Percentiles rank a stretch among this genome's conserved stretches.
phyloP scores from a whole-genome alignment of 805 yeast species.

The Saccharomycopsis sp. region DNA sequence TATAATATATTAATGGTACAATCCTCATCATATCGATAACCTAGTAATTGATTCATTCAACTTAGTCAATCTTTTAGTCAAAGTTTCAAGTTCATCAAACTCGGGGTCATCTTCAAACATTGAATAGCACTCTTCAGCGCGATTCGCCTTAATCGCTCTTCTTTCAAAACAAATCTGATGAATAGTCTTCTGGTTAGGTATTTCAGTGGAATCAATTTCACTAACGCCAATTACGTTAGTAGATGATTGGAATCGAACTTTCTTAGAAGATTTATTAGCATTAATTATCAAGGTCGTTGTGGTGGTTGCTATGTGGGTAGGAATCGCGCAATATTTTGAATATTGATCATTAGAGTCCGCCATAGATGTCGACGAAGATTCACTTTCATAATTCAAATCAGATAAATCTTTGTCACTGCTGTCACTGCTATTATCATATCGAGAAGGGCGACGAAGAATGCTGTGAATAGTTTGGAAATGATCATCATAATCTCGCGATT shows the following conservation, averaged over 20 bases:
- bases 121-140: background rate
- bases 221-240: conserved; percentile 15
- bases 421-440: background rate
- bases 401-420: conserved; percentile 5
- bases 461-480: background rate
- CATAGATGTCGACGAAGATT: conserved; percentile 6
- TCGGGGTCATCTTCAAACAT: conserved; percentile 21
- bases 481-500: background rate
- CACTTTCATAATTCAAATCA: conserved; percentile 8
- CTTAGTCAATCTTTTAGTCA: conserved; percentile 16
- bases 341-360: conserved; percentile 2
- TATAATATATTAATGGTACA: too few species aligned
- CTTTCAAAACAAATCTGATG: conserved; percentile 19
- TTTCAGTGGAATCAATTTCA: conserved; percentile 6
- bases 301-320: background rate
- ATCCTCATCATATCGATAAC: background rate
- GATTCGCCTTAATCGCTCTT: background rate
- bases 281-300: background rate
- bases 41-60: conserved; percentile 2
- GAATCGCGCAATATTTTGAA: too few species aligned
- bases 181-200: conserved; percentile 12
- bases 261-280: conserved; percentile 1
- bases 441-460: background rate
- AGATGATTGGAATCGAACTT: conserved; percentile 9
- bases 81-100: conserved; percentile 10